Evolutionary conservation across 1,284 basidiomycete genomes (phyloP).

Genomic region (Pisolithus thermaeus): DNA sequence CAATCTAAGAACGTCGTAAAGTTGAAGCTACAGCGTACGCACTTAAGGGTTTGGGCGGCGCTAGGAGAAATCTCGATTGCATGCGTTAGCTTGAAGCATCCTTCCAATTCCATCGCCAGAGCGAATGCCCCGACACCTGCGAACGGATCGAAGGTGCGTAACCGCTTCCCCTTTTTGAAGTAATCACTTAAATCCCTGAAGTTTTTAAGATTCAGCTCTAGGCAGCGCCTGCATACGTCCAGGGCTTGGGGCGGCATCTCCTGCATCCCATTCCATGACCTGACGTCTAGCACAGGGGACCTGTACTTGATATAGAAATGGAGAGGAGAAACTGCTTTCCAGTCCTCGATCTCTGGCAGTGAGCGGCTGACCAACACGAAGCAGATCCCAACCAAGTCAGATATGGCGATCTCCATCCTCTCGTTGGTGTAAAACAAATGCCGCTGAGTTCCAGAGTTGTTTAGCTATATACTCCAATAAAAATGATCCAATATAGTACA

Average conservation of each 20-base stretch:
- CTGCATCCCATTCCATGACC: conserved; percentile 34
- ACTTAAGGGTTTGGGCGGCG: conserved; percentile 59
- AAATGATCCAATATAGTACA: not conserved
- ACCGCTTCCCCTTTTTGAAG: conserved; percentile 23
- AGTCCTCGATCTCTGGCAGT: conserved; percentile 35
- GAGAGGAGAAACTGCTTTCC: conserved; percentile 46
- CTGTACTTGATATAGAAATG: conserved; percentile 52
- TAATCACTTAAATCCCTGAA: conserved; percentile 29
- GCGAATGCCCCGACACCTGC: conserved; percentile 62
- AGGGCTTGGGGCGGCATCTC: conserved; percentile 32
- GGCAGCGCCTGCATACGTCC: conserved; percentile 42
- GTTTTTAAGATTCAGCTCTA: conserved; percentile 28
- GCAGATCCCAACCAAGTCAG: conserved; percentile 41
- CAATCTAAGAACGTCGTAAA: not conserved
- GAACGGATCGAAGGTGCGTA: conserved; percentile 58
- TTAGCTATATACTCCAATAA: not conserved
- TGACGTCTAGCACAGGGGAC: conserved; percentile 38
- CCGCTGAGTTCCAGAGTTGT: conserved; percentile 10
- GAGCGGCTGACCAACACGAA: conserved; percentile 38
- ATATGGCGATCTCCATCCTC: conserved; percentile 26
- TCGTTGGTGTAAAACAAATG: conserved; percentile 40
- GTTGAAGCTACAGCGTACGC: conserved; percentile 15
- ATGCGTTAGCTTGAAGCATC: conserved; percentile 53
- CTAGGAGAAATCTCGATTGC: conserved; percentile 65
- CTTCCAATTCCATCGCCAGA: conserved; percentile 45